A percentile compares a stretch with the other conserved stretches of the same genome.
Conservation (phyloP, 2,329 filamentous ascomycete species). For the Monilinia fructigena region DNA sequence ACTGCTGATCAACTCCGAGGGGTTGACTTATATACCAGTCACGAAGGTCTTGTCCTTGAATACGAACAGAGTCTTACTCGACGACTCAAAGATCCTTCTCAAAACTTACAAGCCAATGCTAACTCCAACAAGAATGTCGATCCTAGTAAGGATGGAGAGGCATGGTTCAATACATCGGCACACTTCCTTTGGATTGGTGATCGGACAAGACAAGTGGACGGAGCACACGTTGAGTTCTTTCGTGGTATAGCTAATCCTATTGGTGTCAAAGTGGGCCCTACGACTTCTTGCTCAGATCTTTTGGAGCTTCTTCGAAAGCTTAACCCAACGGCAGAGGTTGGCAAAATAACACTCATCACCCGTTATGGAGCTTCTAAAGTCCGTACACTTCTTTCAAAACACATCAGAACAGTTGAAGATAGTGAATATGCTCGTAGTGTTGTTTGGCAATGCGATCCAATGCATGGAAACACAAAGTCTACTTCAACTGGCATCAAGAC, state of each 20-base stretch:
- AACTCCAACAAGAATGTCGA: not conserved
- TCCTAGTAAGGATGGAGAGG: conserved; percentile 41
- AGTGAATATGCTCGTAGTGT: conserved; percentile 67
- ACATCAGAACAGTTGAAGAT: conserved; percentile 84
- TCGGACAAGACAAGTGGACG: conserved; percentile 87
- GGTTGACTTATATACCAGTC: conserved; percentile 91
- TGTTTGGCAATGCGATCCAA: conserved; percentile 98
- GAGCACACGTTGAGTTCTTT: conserved; percentile 96
- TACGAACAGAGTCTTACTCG: conserved; percentile 90
- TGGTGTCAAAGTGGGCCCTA: conserved; percentile 92
- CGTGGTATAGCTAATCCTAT: conserved; percentile 94
- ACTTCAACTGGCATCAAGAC: conserved; percentile 85
- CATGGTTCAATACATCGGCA: conserved; percentile 90
- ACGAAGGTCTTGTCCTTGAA: conserved; percentile 90
- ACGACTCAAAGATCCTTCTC: conserved; percentile 61
- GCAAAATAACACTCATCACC: conserved; percentile 95
- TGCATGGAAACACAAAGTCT: conserved; percentile 80
- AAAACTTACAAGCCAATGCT: not conserved
- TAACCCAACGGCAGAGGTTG: conserved; percentile 77
- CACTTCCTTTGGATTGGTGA: conserved; percentile 99
- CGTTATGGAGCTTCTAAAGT: conserved; percentile 85
- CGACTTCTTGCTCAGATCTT: conserved; percentile 74
- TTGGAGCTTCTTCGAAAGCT: conserved; percentile 77
- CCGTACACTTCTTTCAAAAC: conserved; percentile 69
- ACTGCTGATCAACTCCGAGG: conserved; percentile 81